A percentile compares a stretch with the other conserved stretches of the same genome.
Evolutionary conservation across 2,329 filamentous ascomycete genomes (phyloP).

Genomic region (Lachnellula cervina): DNA sequence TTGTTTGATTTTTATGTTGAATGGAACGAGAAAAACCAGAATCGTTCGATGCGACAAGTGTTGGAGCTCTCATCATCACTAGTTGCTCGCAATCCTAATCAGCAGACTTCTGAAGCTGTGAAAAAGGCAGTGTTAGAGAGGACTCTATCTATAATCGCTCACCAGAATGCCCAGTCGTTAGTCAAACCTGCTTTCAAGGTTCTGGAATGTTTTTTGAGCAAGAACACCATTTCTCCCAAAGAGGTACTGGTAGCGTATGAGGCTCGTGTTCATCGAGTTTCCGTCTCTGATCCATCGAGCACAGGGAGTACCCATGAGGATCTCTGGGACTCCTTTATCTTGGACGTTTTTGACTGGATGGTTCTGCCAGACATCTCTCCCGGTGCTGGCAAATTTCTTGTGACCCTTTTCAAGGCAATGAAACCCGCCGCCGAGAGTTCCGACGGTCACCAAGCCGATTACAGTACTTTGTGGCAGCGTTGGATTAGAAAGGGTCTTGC

Average conservation of each 20-base stretch:
- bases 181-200: constrained; percentile 67
- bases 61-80: constrained; percentile 53
- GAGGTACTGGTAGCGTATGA: constrained; percentile 20
- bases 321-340: constrained; percentile 48
- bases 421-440: constrained; percentile 19
- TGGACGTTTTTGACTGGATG: constrained; percentile 51
- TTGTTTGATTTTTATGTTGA: constrained; percentile 61
- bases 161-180: constrained; percentile 56
- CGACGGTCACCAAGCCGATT: constrained; percentile 35
- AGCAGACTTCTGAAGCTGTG: constrained; percentile 36
- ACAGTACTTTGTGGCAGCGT: constrained; percentile 42
- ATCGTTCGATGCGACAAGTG: constrained; percentile 58
- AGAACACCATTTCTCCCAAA: constrained; percentile 45
- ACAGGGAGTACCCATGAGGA: background rate
- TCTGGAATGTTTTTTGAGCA: constrained; percentile 60
- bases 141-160: constrained; percentile 54
- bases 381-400: constrained; percentile 56
- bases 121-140: constrained; percentile 45
- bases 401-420: constrained; percentile 50
- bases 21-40: constrained; percentile 62
- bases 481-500: constrained; percentile 51
- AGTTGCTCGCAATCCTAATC: constrained; percentile 45
- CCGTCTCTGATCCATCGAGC: background rate
- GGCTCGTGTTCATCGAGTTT: background rate
- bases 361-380: constrained; percentile 53